Evolutionary conservation across 2,329 filamentous ascomycete species (phyloP), one percentile per base, ranked within the genome.

Genomic region (Grosmannia clavigera): DNA sequence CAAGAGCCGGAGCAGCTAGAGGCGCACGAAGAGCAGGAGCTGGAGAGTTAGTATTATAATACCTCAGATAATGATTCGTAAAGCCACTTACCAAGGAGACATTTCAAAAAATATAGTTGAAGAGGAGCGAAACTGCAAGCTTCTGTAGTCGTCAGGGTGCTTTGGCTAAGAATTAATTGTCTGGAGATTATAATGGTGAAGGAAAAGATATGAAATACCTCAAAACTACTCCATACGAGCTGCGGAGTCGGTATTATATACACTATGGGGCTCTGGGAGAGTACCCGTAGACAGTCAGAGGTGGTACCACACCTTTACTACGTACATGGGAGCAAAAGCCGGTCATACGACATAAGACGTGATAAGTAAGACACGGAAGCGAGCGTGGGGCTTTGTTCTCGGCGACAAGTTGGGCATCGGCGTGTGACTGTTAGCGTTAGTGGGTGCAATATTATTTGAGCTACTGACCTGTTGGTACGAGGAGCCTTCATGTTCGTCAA

Each of bases 1-100:
- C 64, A 66, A 16, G 64, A 60, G 59, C 64, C 64, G 50, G 62
- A 61, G 63, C 63, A 66, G 62, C 59, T 55, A 7, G 55, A 43
- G 38, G 58, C 43, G 61, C 64, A 65, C 14, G 63, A 58, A 50
- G 64, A 57, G 62, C 64, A 66, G 46, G 58, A 48, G 59, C 64
- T 22, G 6, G 22, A 29, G 19, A 12, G 25, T 31, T 53, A 22
- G 9, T 16, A 7, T 14, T 3, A 33, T 16, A 11, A 5, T 53
- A 31, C 51, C 51, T 19, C 9, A 57, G 12, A 5, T n/a, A 10
- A 3, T 33, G 16, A 35, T 5, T 35, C 33, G 33, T 10, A 25
- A 55, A 54, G 9, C n/a, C 7, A 35, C 61, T 64, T 60, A 64
- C 63, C 63, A 64, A 40, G 63, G 63, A 58, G 60, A 50, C 63